Conservation (phyloP, 2,329 filamentous ascomycete species). For the Cucurbitaria berberidis region DNA sequence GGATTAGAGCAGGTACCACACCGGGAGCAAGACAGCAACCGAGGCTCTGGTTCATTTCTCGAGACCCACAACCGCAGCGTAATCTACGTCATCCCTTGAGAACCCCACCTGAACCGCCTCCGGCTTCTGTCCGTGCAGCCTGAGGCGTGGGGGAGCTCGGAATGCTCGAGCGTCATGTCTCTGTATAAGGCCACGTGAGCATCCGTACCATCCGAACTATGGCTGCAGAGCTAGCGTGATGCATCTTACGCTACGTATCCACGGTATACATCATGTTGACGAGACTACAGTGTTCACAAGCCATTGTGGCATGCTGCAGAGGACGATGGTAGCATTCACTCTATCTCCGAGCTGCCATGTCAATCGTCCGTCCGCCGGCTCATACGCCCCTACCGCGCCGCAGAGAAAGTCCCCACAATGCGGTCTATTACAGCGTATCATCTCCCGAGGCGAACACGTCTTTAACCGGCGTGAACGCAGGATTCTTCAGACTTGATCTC, state of each 20-base stretch:
- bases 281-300: not conserved
- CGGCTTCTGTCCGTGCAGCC: not conserved
- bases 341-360: not conserved
- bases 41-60: too few relatives aligned
- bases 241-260: not conserved
- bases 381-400: not conserved
- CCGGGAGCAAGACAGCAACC: too few relatives aligned
- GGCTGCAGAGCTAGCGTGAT: not conserved
- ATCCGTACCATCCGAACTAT: not conserved
- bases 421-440: not conserved
- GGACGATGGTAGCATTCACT: not conserved
- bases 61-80: not conserved
- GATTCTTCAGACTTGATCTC: not conserved
- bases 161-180: not conserved
- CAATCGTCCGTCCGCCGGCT: not conserved
- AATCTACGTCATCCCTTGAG: not conserved
- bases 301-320: not conserved
- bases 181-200: not conserved
- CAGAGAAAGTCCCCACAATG: not conserved
- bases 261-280: not conserved
- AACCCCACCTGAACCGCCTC: not conserved
- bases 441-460: not conserved
- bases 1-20: too few relatives aligned
- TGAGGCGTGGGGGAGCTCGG: not conserved
- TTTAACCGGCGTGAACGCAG: conserved; percentile 1